These are phyloP conservation scores for Chaetomiaceae sp. DNA, from an alignment of 2,329 filamentous ascomycete genomes.

Conservation along the genomic window DNA sequence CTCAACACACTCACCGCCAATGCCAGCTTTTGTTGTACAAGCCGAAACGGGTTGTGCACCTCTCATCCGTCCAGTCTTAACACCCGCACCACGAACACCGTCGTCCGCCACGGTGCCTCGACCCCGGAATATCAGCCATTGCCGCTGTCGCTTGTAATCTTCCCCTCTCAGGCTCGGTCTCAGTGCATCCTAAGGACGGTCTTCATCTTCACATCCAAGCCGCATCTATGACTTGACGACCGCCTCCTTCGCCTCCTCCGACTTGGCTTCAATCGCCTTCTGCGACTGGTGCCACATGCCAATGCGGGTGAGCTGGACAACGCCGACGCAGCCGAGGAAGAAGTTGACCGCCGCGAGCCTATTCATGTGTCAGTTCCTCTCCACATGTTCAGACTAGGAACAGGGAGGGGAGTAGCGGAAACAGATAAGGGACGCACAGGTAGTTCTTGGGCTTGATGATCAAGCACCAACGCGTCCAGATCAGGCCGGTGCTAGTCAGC, in stretches of 20 bases:
- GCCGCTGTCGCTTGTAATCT: too few relatives aligned
- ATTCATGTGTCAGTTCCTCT: not conserved
- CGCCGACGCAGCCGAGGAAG: conserved; percentile 85
- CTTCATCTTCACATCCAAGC: too few relatives aligned
- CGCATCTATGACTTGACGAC: conserved; percentile 17
- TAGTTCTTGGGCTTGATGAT: conserved; percentile 93
- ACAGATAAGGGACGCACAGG: conserved; percentile 66
- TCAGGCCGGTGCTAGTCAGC: conserved; percentile 81
- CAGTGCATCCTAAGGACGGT: too few relatives aligned
- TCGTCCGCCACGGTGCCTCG: too few relatives aligned
- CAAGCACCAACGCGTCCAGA: conserved; percentile 99
- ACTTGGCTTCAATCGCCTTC: conserved; percentile 37
- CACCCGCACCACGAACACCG: too few relatives aligned
- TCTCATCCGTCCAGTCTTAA: not conserved
- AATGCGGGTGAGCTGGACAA: conserved; percentile 77
- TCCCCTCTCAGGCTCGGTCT: too few relatives aligned
- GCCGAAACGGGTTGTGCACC: too few relatives aligned
- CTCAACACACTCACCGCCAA: too few relatives aligned
- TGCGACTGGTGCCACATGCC: conserved; percentile 55
- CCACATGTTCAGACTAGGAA: not conserved
- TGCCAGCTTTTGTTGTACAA: too few relatives aligned
- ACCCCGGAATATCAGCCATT: too few relatives aligned
- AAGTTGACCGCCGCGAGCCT: conserved; percentile 95
- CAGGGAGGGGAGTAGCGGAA: too few relatives aligned
- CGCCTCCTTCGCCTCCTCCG: conserved; percentile 20